Base-by-base conservation (phyloP, 306 rosid genomes). In the Mimosa pudica region DNA sequence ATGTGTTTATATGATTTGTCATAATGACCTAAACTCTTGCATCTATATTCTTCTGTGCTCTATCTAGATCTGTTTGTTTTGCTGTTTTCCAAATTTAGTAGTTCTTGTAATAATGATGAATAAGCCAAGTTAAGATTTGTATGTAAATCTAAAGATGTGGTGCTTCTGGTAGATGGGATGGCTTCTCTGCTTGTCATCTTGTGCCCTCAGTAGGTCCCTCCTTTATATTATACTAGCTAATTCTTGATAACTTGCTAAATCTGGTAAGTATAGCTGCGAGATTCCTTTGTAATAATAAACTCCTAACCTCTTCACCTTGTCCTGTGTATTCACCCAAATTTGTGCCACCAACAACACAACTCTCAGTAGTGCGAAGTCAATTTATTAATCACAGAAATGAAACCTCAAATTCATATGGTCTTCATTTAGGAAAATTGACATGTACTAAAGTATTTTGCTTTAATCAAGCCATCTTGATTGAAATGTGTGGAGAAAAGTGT, bases 21-120 rank as follows among this genome's bases (percentile, higher is more conserved):
- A n/a, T 7, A 44, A 61, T 48, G 7, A 32, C 61, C 55, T 20
- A 16, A 52, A 16, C 32, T 13, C 64, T 33, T 13, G 73, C 42
- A 6, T 48, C 32, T 69, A 75, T 52, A 49, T 77, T 66, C 42
- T 6, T 24, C 55, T 44, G 60, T 35, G 76, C 42, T 64, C 51
- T 69, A 76, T 63, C 32, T 47, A 49, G 51, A 64, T 8, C 38
- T 17, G 73, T 48, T 14, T 17, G 64, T 64, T 17, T 52, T 76
- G 64, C 73, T 30, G 42, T 57, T 75, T 20, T 46, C 55, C 44
- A 14, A 30, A 62, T 33, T 54, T 46, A 10, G 30, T 18, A 2
- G 32, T 75, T 58, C 47, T 30, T 60, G 35, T 20, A 13, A 20
- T 58, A 6, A 75, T 1, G 16, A 20, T 75, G 78, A 67, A 75